A percentile compares a stretch with the other conserved stretches of the same genome.
Conservation (phyloP, 345 rosid species). For the Iberis pinnata region DNA sequence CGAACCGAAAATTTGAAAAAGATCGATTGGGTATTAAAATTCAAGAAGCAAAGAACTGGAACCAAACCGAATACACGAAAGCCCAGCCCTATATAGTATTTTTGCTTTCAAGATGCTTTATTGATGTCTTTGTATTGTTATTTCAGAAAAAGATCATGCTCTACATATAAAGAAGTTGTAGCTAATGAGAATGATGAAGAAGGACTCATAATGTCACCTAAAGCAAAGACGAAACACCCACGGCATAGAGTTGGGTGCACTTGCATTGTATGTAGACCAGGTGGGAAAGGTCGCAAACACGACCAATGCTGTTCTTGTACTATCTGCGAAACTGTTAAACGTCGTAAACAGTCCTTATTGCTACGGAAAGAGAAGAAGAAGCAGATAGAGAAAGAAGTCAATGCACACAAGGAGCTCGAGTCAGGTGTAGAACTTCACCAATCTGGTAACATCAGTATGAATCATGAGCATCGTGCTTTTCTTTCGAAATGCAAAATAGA, state of each 20-base stretch:
- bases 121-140: slow-evolving; percentile 15
- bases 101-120: slow-evolving; percentile 1
- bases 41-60: too few relatives aligned
- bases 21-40: too few relatives aligned
- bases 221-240: slow-evolving; percentile 81
- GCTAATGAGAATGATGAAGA: slow-evolving; percentile 43
- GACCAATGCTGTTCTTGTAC: slow-evolving; percentile 67
- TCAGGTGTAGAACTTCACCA: slow-evolving; percentile 37
- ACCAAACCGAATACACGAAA: too few relatives aligned
- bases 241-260: slow-evolving; percentile 88
- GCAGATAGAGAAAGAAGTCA: slow-evolving; percentile 53
- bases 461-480: slow-evolving; percentile 32
- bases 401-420: slow-evolving; percentile 39
- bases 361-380: slow-evolving; percentile 65
- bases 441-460: slow-evolving; percentile 39
- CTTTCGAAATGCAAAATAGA: slow-evolving; percentile 74
- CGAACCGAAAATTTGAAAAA: too few relatives aligned
- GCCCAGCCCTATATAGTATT: background rate
- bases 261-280: slow-evolving; percentile 91
- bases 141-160: slow-evolving; percentile 53
- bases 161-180: slow-evolving; percentile 48
- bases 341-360: slow-evolving; percentile 69
- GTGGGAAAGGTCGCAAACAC: slow-evolving; percentile 87
- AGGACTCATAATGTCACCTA: slow-evolving; percentile 57
- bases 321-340: slow-evolving; percentile 64